Evolutionary conservation across 1,284 basidiomycete species (phyloP).

Genomic region (Anthracocystis setariae): DNA sequence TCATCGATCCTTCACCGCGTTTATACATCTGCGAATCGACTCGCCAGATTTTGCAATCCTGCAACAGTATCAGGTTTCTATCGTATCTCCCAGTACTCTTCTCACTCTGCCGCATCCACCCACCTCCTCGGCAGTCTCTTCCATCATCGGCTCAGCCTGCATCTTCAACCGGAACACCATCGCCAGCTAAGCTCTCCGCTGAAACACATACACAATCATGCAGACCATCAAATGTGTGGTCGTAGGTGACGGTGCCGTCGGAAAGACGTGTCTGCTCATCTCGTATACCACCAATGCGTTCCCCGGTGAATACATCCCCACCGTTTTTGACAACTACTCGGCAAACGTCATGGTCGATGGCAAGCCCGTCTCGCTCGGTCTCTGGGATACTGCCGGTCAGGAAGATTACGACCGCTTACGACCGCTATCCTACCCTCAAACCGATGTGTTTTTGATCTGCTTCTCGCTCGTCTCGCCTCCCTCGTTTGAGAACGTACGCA

Average conservation of each 20-base stretch:
- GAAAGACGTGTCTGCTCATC: slow-evolving; percentile 67
- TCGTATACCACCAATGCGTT: slow-evolving; percentile 68
- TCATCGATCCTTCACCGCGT: too few relatives aligned
- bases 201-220: slow-evolving; percentile 26
- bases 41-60: too few relatives aligned
- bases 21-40: too few relatives aligned
- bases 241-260: slow-evolving; percentile 67
- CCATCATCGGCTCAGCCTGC: too few relatives aligned
- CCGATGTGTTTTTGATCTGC: slow-evolving; percentile 98
- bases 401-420: slow-evolving; percentile 88
- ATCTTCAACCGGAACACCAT: background rate
- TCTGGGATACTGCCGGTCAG: slow-evolving; percentile 75
- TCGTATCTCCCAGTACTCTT: background rate
- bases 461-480: slow-evolving; percentile 97
- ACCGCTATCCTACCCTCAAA: slow-evolving; percentile 97
- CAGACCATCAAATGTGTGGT: slow-evolving; percentile 67
- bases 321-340: slow-evolving; percentile 94
- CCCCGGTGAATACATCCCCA: slow-evolving; percentile 66
- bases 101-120: background rate
- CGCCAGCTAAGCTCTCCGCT: background rate
- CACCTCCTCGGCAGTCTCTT: background rate
- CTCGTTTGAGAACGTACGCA: slow-evolving; percentile 97
- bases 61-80: too few relatives aligned
- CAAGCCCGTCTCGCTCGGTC: slow-evolving; percentile 94
- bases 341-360: slow-evolving; percentile 94